phyloP scores from a whole-genome alignment of 2,329 filamentous ascomycete species.

The Camptophora hylomeconis region DNA sequence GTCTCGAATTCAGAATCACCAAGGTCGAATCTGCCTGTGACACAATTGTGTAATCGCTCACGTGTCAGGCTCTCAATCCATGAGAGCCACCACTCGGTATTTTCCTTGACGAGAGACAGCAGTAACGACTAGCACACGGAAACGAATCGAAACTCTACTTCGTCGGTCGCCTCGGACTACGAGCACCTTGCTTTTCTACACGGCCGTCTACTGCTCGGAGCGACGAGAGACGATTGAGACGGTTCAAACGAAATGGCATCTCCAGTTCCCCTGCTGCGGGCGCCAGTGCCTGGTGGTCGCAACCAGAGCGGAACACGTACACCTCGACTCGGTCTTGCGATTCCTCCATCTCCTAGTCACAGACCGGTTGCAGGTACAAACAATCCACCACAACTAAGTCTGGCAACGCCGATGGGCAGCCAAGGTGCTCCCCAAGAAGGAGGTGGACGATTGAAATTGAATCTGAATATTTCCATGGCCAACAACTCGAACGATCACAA shows the following conservation, averaged over 20 bases:
- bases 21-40: no score
- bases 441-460: conserved; percentile 30
- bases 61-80: no score
- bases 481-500: conserved; percentile 61
- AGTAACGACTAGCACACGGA: no score
- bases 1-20: no score
- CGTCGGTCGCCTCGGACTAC: no score
- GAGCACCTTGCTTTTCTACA: no score
- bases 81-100: no score
- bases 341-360: conserved; percentile 72
- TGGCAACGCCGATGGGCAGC: conserved; percentile 81
- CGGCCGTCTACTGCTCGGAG: no score
- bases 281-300: conserved; percentile 62
- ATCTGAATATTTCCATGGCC: conserved; percentile 20
- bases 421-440: conserved; percentile 59
- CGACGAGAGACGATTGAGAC: no score
- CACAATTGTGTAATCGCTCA: no score
- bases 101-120: no score
- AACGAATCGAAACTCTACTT: no score
- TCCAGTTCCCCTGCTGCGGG: conserved; percentile 67
- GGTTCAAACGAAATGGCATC: conserved; percentile 48
- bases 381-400: conserved; percentile 59
- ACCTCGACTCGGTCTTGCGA: conserved; percentile 75
- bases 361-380: conserved; percentile 47
- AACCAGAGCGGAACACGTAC: conserved; percentile 49